Evolutionary conservation across 1,284 basidiomycete genomes (phyloP), one percentile per base, ranked within the genome.

Genomic region (Heterobasidion parviporum): DNA sequence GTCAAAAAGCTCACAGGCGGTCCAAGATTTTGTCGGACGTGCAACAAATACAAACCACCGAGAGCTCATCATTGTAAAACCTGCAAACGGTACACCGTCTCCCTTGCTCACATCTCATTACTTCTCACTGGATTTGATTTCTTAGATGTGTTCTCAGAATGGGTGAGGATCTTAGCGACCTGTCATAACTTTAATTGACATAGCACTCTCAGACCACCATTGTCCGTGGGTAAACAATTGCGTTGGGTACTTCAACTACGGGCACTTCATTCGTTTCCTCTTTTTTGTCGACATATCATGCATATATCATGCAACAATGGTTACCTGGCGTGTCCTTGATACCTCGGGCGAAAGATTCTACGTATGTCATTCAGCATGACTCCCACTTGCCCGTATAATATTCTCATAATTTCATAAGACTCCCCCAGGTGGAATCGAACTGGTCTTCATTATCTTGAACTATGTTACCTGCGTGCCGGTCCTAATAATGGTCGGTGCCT

Each of bases 221-320:
- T 96, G 94, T 67, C 89, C 89, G 20, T 93, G 89, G 90, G 85
- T 91, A 55, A 90, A 92, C 66, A 92, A 92, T 67, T 93, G 93
- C 66, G 87, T 97, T 60, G 94, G 94, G 0, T 87, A 92, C 69
- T 82, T 79, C 72, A 98, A 96, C 69, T 87, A 95, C 60, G 88
- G 87, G 1, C 83, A 95, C 71, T 98, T 98, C 67, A 74, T 97
- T 55, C 88, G 94, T 18, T 98, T 98, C 72, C 80, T 98, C 2
- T 87, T 94, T 70, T 94, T 80, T 63, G 94, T 99, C 55, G 91
- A 96, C 66, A 46, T 94, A n/a, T 84, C 92, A 7, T 93, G 91
- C 67, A 73, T 81, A 1, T 95, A 92, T 65, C 93, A 97, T 65
- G 66, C 93, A 38, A 69, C 70, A 33, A 93, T 97, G 87, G 72